phyloP scores from a whole-genome alignment of 1,139 yeast species.

The Yamadazyma diddensiae region DNA sequence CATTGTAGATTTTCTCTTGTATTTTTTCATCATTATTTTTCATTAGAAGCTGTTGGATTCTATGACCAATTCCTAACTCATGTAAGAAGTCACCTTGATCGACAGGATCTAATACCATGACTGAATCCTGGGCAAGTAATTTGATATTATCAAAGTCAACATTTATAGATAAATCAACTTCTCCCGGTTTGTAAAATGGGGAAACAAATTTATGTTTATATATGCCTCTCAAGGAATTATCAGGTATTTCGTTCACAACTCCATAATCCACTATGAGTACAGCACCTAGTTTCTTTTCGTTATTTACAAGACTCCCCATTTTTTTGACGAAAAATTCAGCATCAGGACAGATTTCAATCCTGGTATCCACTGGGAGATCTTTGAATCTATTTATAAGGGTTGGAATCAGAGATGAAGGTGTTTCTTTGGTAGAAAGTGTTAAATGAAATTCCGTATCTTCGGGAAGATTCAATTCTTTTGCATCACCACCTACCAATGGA shows the following conservation, averaged over 20 bases:
- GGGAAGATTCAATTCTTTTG: constrained; percentile 12
- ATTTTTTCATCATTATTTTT: constrained; percentile 28
- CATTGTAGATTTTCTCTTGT: constrained; percentile 48
- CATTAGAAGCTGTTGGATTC: constrained; percentile 53
- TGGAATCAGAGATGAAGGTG: constrained; percentile 65
- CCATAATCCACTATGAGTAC: constrained; percentile 82
- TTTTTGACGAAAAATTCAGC: constrained; percentile 53
- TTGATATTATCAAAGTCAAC: constrained; percentile 71
- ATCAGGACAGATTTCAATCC: constrained; percentile 76
- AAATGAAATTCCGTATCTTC: constrained; percentile 51
- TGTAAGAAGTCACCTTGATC: constrained; percentile 84
- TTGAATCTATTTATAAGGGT: constrained; percentile 49
- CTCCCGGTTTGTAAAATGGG: constrained; percentile 76
- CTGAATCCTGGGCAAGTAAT: constrained; percentile 18
- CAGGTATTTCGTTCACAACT: constrained; percentile 57
- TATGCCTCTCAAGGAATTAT: constrained; percentile 71
- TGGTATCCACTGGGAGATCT: constrained; percentile 52
- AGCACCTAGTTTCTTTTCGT: constrained; percentile 49
- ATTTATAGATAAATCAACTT: constrained; percentile 78
- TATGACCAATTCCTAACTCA: constrained; percentile 69
- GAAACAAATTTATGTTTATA: constrained; percentile 70
- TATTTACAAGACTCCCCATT: constrained; percentile 41
- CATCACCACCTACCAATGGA: constrained; percentile 23
- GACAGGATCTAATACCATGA: constrained; percentile 52
- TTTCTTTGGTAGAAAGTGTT: constrained; percentile 56